Conservation (phyloP, 208 protist species). For the Leishmania turanica region DNA sequence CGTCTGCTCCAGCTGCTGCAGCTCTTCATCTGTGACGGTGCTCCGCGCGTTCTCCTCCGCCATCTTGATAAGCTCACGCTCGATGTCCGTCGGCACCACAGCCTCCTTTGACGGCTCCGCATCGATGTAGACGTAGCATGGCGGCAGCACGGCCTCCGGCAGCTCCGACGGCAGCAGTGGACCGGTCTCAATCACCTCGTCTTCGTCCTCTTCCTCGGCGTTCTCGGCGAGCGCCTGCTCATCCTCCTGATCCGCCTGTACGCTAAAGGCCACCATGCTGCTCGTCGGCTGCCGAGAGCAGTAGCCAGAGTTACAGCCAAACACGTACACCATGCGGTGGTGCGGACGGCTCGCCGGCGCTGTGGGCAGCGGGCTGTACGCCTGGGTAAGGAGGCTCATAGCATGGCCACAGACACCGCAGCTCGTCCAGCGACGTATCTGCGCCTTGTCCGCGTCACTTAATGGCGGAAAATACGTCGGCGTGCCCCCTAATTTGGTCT, state of each 20-base stretch:
- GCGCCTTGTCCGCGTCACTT: constrained; percentile 29
- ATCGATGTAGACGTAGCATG: constrained; percentile 68
- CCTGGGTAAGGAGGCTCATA: constrained; percentile 80
- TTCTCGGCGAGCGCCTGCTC: constrained; percentile 38
- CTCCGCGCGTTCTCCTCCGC: constrained; percentile 52
- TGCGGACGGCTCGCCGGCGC: constrained; percentile 28
- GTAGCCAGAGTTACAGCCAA: constrained; percentile 68
- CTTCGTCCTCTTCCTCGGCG: constrained; percentile 38
- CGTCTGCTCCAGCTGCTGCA: constrained; percentile 64
- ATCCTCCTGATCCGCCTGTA: constrained; percentile 78
- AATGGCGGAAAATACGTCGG: constrained; percentile 60
- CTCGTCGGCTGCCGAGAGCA: constrained; percentile 69
- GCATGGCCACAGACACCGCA: constrained; percentile 68
- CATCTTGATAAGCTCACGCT: constrained; percentile 64
- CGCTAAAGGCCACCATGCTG: constrained; percentile 70
- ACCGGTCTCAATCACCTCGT: constrained; percentile 42
- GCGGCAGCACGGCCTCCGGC: constrained; percentile 55
- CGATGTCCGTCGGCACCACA: constrained; percentile 62
- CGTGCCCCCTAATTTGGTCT: constrained; percentile 78
- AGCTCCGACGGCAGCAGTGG: constrained; percentile 46
- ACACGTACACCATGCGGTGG: constrained; percentile 87
- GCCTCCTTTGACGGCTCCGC: constrained; percentile 62
- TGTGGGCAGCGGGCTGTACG: constrained; percentile 69
- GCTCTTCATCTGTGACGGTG: constrained; percentile 49
- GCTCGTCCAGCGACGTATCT: constrained; percentile 58